These are phyloP conservation scores for Ophiostoma pallidulum DNA, from an alignment of 2,329 filamentous ascomycete species.

Conservation along the genomic window DNA sequence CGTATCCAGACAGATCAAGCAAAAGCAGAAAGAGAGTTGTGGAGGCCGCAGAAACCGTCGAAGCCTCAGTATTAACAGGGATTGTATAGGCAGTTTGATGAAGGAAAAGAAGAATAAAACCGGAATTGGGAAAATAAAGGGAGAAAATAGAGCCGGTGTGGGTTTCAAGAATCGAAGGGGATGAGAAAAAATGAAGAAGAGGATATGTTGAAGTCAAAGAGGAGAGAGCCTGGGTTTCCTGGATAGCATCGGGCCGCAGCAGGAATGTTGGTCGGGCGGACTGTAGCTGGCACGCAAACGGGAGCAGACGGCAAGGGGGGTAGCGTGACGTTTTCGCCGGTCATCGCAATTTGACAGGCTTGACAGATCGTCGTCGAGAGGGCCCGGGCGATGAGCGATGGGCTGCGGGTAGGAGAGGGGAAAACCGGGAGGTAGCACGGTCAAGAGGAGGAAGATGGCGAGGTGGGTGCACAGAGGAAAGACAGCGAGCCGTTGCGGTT, in stretches of 20 bases:
- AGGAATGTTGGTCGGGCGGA: not conserved
- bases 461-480: not conserved
- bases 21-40: too few species aligned
- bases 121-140: not conserved
- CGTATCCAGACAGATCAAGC: not conserved
- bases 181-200: not conserved
- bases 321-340: too few species aligned
- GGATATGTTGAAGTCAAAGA: not conserved
- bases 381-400: not conserved
- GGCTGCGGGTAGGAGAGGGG: not conserved
- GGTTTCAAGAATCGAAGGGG: not conserved
- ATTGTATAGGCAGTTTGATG: too few species aligned
- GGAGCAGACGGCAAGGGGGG: not conserved
- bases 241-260: not conserved
- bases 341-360: conserved; percentile 11
- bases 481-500: conserved; percentile 5
- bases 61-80: too few species aligned
- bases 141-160: conserved; percentile 1
- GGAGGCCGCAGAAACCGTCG: too few species aligned
- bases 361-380: conserved; percentile 1
- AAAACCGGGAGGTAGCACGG: not conserved
- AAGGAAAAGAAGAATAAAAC: not conserved
- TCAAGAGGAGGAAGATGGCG: not conserved
- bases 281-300: not conserved
- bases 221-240: not conserved